Evolutionary conservation across 208 protist genomes (phyloP).

Genomic region (Crithidia acanthocephali): DNA sequence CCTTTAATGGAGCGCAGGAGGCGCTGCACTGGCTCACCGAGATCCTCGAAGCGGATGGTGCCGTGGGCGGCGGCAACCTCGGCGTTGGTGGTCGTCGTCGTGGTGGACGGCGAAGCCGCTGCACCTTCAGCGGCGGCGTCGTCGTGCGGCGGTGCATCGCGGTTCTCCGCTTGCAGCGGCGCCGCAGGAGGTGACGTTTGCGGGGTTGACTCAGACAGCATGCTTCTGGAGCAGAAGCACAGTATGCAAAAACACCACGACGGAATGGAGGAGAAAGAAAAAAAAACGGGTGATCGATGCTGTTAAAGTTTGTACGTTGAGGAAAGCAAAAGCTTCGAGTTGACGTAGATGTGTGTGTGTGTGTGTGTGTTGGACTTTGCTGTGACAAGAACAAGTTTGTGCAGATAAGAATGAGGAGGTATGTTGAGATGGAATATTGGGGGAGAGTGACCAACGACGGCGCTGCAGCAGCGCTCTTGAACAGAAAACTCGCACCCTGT

Average conservation of each 20-base stretch:
- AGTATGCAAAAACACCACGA: not conserved
- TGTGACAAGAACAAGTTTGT: too few relatives aligned
- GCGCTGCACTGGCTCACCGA: constrained; percentile 85
- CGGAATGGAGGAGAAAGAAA: not conserved
- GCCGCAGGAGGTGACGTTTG: not conserved
- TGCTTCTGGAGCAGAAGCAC: not conserved
- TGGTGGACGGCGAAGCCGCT: not conserved
- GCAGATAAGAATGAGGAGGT: too few relatives aligned
- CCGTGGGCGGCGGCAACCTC: constrained; percentile 22
- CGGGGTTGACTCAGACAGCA: not conserved
- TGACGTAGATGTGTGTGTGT: not conserved
- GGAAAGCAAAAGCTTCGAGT: too few relatives aligned
- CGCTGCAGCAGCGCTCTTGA: too few relatives aligned
- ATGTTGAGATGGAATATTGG: too few relatives aligned
- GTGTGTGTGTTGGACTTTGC: not conserved
- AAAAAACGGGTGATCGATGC: not conserved
- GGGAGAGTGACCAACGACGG: too few relatives aligned
- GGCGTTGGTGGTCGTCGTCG: too few relatives aligned
- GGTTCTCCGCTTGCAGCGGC: not conserved
- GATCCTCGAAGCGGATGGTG: constrained; percentile 86
- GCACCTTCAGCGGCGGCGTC: not conserved
- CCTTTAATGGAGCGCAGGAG: constrained; percentile 71
- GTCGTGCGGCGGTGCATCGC: not conserved
- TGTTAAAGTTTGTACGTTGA: too few relatives aligned
- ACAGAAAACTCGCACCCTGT: too few relatives aligned